These are phyloP conservation scores for Hemisphaericaspora xylofermentans DNA, from an alignment of 1,139 yeast genomes.

Conservation along the genomic window DNA sequence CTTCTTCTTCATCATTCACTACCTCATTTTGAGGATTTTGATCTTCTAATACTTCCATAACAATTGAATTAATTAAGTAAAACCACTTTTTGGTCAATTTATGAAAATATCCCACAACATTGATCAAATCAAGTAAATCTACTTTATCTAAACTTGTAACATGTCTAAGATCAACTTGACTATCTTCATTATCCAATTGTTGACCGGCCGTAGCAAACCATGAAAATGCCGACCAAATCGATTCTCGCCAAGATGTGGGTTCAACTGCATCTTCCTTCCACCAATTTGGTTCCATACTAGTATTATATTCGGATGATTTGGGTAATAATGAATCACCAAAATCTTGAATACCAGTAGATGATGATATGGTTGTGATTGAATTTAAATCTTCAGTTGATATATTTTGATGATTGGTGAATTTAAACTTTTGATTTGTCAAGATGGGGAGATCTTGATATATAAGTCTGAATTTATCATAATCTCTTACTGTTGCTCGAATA, in stretches of 20 bases:
- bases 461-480: slow-evolving; percentile 37
- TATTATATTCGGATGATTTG: slow-evolving; percentile 1
- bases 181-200: slow-evolving; percentile 3
- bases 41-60: slow-evolving; percentile 22
- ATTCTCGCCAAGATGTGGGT: slow-evolving; percentile 61
- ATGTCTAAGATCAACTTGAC: background rate
- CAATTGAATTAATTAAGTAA: slow-evolving; percentile 36
- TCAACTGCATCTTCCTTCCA: slow-evolving; percentile 47
- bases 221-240: slow-evolving; percentile 67
- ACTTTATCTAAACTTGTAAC: slow-evolving; percentile 3
- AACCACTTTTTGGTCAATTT: slow-evolving; percentile 48
- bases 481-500: slow-evolving; percentile 34
- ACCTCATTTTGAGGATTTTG: slow-evolving; percentile 2
- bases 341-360: slow-evolving; percentile 18
- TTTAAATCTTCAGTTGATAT: slow-evolving; percentile 23
- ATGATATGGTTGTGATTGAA: slow-evolving; percentile 24
- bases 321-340: slow-evolving; percentile 7
- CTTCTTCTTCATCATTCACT: slow-evolving; percentile 10
- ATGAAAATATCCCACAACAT: slow-evolving; percentile 57
- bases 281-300: slow-evolving; percentile 50
- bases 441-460: slow-evolving; percentile 26
- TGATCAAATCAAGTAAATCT: slow-evolving; percentile 20
- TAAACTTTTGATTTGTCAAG: slow-evolving; percentile 1
- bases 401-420: slow-evolving; percentile 11
- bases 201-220: slow-evolving; percentile 91